These are phyloP conservation scores for Tripterygium wilfordii DNA, from an alignment of 177 flowering plant genomes.

Conservation along the genomic window DNA sequence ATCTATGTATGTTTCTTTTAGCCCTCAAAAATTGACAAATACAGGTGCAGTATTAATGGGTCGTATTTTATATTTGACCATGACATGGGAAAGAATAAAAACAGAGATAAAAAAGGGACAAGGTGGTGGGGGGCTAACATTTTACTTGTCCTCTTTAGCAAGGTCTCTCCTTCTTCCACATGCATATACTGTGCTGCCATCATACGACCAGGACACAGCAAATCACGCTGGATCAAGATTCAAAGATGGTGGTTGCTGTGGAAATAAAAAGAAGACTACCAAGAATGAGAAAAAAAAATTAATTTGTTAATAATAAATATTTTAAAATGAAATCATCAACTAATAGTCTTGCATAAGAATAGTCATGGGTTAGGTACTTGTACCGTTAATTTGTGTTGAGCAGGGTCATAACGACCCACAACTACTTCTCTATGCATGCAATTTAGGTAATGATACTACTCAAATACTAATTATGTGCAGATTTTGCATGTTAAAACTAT, in stretches of 20 bases:
- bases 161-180: conserved; percentile 4
- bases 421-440: no score
- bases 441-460: no score
- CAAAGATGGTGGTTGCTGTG: conserved; percentile 1
- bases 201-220: conserved; percentile 1
- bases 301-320: no score
- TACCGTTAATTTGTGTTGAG: no score
- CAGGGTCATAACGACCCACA: no score
- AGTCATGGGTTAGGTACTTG: no score
- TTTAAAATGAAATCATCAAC: no score
- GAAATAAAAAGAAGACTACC: background rate
- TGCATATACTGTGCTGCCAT: conserved; percentile 2
- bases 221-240: background rate
- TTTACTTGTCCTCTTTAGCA: conserved; percentile 2
- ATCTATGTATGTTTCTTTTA: no score
- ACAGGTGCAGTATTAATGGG: background rate
- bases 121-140: background rate
- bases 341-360: no score
- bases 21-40: conserved; percentile 1
- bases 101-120: conserved; percentile 4
- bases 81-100: background rate
- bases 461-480: no score
- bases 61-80: background rate
- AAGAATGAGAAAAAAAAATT: background rate
- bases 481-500: no score